Conservation (phyloP, 495 filamentous ascomycete genomes). For the Penicillium steckii region DNA sequence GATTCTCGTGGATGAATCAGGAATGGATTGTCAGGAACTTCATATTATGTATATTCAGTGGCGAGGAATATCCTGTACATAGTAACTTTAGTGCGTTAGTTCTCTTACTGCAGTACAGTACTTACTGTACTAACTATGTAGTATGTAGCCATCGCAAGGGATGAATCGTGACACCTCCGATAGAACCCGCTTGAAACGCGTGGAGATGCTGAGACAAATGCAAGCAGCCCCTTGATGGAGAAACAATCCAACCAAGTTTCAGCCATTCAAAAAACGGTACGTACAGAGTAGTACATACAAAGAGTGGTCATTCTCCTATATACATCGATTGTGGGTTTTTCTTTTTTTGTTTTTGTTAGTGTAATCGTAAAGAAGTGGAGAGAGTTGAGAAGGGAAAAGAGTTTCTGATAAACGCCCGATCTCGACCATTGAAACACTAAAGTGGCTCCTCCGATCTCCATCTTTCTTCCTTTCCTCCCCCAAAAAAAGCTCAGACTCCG, state of each 20-base stretch:
- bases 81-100: no score
- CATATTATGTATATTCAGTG: background rate
- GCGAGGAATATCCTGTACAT: background rate
- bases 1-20: background rate
- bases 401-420: slow-evolving; percentile 24
- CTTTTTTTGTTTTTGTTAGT: background rate
- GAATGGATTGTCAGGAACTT: background rate
- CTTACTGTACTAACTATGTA: no score
- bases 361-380: no score
- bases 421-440: slow-evolving; percentile 24
- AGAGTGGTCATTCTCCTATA: background rate
- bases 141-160: slow-evolving; percentile 1
- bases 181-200: slow-evolving; percentile 14
- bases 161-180: slow-evolving; percentile 13
- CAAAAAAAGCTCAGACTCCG: slow-evolving; percentile 26
- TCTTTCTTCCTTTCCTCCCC: background rate
- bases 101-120: no score
- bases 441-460: slow-evolving; percentile 20
- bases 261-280: no score
- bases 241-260: background rate
- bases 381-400: background rate
- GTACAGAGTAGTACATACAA: no score
- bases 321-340: background rate
- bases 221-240: background rate
- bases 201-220: slow-evolving; percentile 4